phyloP scores from a whole-genome alignment of 768 basidiomycete genomes.

The Leccinum disarticulatum region DNA sequence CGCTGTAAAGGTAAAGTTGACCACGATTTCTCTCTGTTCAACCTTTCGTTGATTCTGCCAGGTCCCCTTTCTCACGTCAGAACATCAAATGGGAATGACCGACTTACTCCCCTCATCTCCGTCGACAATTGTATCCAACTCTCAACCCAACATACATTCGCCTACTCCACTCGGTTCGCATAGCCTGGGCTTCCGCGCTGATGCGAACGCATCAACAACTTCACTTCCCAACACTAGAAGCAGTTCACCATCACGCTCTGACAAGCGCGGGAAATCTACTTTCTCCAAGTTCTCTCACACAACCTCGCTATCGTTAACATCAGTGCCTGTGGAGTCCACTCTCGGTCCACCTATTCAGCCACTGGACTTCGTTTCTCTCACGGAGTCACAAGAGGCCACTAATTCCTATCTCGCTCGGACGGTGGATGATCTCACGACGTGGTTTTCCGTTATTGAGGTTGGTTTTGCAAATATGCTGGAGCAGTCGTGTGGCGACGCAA shows the following conservation, averaged over 20 bases:
- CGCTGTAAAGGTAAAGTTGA: constrained; percentile 57
- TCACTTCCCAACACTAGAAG: constrained; percentile 41
- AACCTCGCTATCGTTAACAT: constrained; percentile 35
- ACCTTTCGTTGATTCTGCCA: constrained; percentile 25
- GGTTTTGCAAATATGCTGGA: constrained; percentile 72
- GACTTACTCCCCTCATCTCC: constrained; percentile 79
- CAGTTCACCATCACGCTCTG: constrained; percentile 27
- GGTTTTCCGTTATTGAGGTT: constrained; percentile 71
- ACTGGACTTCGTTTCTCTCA: constrained; percentile 62
- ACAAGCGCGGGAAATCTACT: constrained; percentile 22
- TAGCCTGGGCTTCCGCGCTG: constrained; percentile 23
- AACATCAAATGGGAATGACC: constrained; percentile 64
- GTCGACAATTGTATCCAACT: constrained; percentile 41
- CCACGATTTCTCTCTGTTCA: background rate
- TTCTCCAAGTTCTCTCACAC: constrained; percentile 30
- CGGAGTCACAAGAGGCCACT: constrained; percentile 56
- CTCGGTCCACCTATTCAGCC: constrained; percentile 55
- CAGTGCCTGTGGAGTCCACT: constrained; percentile 30
- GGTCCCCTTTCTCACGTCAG: constrained; percentile 67
- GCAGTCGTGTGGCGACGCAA: constrained; percentile 47
- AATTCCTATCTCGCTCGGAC: constrained; percentile 70
- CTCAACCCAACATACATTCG: constrained; percentile 38
- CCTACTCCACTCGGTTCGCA: constrained; percentile 39
- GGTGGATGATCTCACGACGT: constrained; percentile 72
- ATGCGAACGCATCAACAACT: constrained; percentile 39